Base-by-base conservation (phyloP, 495 filamentous ascomycete genomes). In the Penicillium cataractarum region DNA sequence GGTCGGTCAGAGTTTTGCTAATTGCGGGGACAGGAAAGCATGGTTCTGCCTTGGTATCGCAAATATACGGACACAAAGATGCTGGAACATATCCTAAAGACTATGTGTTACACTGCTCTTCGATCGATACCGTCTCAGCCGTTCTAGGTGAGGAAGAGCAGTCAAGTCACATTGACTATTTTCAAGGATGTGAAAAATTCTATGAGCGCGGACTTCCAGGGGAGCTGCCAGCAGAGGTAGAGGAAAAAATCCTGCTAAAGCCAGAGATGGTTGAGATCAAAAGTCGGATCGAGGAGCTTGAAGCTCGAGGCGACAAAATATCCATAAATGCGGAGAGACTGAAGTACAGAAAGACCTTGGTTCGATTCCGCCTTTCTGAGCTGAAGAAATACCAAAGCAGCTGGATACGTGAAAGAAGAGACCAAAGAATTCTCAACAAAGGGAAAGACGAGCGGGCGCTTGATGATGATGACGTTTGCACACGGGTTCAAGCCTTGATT, bases 41-140 rank as follows among this genome's bases (percentile, higher is more conserved):
- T 64, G 39, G 60, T 13, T 72, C 64, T 64, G 60, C 57, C 49
- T 57, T 66, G 29, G 64, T 72, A 26, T 71, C 64, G 12, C 51
- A 72, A 49, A 72, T 69, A 0, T 72, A 72, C 54, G 55, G 53
- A 15, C 55, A 72, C 52, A 65, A 62, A 67, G 62, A 46, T 46
- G 29, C 58, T 19, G 52, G 52, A 46, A 72, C 48, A 35, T 72
- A 72, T 54, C 62, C 55, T 7, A 66, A 55, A 57, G 53, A 69
- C 12, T 67, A 69, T 51, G 21, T 64, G 37, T 55, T 61, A 58
- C 42, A 69, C 19, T 69, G 37, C 62, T 72, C 57, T 39, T 66
- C 53, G 9, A 64, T 67, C 42, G 32, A 72, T 59, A 64, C 32
- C 35, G 60, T 70, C 44, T 58, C 53, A 44, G 57, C 67, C 22